Evolutionary conservation across 2,329 filamentous ascomycete species (phyloP).

Genomic region (Diaporthe batatas): DNA sequence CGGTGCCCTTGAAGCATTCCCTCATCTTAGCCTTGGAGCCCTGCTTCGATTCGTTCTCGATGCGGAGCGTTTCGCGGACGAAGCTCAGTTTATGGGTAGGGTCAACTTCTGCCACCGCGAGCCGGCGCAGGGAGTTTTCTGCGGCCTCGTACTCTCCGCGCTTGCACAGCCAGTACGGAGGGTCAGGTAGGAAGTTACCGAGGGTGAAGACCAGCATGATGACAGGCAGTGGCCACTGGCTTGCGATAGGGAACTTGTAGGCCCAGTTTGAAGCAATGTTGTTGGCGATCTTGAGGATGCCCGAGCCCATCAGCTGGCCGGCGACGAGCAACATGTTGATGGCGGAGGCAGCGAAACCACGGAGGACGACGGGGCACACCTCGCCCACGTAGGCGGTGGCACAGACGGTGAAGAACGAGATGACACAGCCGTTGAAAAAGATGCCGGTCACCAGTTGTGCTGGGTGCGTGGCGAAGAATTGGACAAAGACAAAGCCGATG

Average conservation of each 20-base stretch:
- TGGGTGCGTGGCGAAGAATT: conserved; percentile 59
- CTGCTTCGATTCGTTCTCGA: conserved; percentile 45
- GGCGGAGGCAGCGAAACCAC: conserved; percentile 49
- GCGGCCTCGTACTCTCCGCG: conserved; percentile 32
- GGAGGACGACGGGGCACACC: conserved; percentile 49
- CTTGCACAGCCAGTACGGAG: conserved; percentile 39
- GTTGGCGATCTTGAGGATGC: conserved; percentile 34
- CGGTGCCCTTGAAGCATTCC: conserved; percentile 46
- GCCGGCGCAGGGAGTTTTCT: conserved; percentile 20
- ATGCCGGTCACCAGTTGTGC: conserved; percentile 59
- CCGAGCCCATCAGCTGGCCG: conserved; percentile 49
- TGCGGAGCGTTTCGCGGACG: conserved; percentile 48
- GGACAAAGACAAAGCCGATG: conserved; percentile 59
- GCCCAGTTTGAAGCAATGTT: conserved; percentile 23
- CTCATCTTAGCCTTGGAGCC: conserved; percentile 40
- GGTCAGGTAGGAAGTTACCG: conserved; percentile 27
- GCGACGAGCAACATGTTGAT: conserved; percentile 51
- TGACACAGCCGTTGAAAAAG: conserved; percentile 60
- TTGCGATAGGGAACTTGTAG: conserved; percentile 37
- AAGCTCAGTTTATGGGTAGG: conserved; percentile 48
- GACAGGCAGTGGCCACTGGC: conserved; percentile 35
- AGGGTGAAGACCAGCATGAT: conserved; percentile 37
- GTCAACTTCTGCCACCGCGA: conserved; percentile 41
- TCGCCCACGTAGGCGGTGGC: conserved; percentile 51
- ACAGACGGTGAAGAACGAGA: conserved; percentile 58